These are phyloP conservation scores for Fragaria ananassa DNA, from an alignment of 306 rosid genomes.

Conservation along the genomic window DNA sequence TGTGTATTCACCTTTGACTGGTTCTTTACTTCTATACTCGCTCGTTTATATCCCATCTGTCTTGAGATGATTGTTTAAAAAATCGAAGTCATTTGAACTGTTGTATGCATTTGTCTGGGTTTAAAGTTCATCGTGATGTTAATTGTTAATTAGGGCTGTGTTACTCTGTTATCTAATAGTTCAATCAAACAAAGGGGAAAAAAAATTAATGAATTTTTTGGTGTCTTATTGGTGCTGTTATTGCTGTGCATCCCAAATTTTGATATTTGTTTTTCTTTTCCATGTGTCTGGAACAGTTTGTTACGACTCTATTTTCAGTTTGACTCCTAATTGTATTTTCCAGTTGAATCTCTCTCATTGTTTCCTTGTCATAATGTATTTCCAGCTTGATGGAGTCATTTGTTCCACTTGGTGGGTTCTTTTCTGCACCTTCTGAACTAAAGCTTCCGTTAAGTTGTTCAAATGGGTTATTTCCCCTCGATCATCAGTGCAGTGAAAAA, in stretches of 20 bases:
- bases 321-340: constrained; percentile 15
- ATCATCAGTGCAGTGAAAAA: constrained; percentile 44
- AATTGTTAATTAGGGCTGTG: not conserved
- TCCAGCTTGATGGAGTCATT: constrained; percentile 94
- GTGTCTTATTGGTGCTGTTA: no score
- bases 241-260: not conserved
- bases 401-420: constrained; percentile 95
- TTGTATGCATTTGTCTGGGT: not conserved
- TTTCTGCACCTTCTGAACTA: constrained; percentile 73
- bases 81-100: not conserved
- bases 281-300: not conserved
- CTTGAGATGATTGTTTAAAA: not conserved
- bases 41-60: not conserved
- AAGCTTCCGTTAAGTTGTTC: constrained; percentile 50
- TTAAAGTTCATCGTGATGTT: not conserved
- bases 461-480: constrained; percentile 38
- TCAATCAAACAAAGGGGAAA: not conserved
- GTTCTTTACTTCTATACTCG: not conserved
- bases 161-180: not conserved
- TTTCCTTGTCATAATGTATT: constrained; percentile 26
- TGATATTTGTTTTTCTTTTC: not conserved
- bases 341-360: constrained; percentile 15
- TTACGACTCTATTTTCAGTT: not conserved
- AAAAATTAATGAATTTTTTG: not conserved
- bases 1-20: not conserved